A percentile compares a stretch with the other conserved stretches of the same genome.
Conservation (phyloP, 106 monocot species). For the Posidonia australis region DNA sequence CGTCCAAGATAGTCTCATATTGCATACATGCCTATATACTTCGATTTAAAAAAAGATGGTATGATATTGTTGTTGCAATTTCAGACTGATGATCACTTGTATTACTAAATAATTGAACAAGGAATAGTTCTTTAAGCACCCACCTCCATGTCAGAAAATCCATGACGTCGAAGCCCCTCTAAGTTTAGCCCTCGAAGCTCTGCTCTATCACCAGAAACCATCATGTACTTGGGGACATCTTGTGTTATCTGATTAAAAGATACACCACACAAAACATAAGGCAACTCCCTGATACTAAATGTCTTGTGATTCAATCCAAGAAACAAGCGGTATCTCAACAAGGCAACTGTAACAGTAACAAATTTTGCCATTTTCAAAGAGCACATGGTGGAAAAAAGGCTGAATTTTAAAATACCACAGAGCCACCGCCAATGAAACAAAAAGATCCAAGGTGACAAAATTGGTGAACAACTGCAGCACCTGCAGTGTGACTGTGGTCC, state of each 20-base stretch:
- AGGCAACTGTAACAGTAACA: too few relatives aligned
- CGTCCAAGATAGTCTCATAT: too few relatives aligned
- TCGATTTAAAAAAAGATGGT: too few relatives aligned
- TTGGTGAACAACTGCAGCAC: slow-evolving; percentile 74
- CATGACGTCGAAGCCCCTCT: slow-evolving; percentile 62
- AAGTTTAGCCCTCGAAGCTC: slow-evolving; percentile 84
- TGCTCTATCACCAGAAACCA: slow-evolving; percentile 89
- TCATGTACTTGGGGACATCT: slow-evolving; percentile 90
- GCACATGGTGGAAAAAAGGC: background rate
- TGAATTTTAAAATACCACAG: slow-evolving; percentile 41
- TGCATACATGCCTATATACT: too few relatives aligned
- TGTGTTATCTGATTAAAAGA: slow-evolving; percentile 48
- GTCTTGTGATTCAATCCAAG: background rate
- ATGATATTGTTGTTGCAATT: too few relatives aligned
- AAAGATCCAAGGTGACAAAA: slow-evolving; percentile 90
- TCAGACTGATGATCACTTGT: too few relatives aligned
- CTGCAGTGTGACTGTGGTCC: slow-evolving; percentile 76
- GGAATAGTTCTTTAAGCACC: background rate
- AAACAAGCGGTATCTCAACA: background rate
- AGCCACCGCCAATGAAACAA: slow-evolving; percentile 88
- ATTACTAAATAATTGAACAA: too few relatives aligned
- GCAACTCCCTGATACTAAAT: background rate
- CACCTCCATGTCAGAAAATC: slow-evolving; percentile 63
- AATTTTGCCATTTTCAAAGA: too few relatives aligned
- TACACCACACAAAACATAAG: background rate